These are phyloP conservation scores for Aspergillus sp. DNA, from an alignment of 2,329 filamentous ascomycete genomes.

Conservation along the genomic window DNA sequence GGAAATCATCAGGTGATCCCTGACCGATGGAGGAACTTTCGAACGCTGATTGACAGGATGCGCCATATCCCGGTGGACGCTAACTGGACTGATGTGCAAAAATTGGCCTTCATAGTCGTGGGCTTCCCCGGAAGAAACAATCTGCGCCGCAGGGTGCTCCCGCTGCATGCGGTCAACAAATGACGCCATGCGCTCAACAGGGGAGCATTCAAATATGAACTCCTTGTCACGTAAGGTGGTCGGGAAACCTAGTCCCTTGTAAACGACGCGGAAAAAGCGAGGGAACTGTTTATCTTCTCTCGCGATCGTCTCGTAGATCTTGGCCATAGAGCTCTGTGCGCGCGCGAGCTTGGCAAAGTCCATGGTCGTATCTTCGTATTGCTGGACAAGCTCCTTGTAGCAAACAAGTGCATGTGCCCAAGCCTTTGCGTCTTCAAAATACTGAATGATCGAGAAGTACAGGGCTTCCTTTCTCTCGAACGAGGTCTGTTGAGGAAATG, in stretches of 20 bases:
- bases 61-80: conserved; percentile 73
- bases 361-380: conserved; percentile 86
- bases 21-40: conserved; percentile 75
- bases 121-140: conserved; percentile 66
- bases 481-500: conserved; percentile 76
- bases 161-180: conserved; percentile 93
- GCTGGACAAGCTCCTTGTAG: conserved; percentile 85
- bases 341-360: conserved; percentile 91
- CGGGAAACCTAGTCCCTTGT: conserved; percentile 86
- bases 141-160: conserved; percentile 80
- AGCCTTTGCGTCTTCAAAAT: conserved; percentile 90
- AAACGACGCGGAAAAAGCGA: conserved; percentile 88
- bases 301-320: conserved; percentile 82
- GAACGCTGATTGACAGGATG: conserved; percentile 86
- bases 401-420: conserved; percentile 86
- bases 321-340: conserved; percentile 84
- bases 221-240: conserved; percentile 78
- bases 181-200: conserved; percentile 70
- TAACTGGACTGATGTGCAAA: conserved; percentile 76
- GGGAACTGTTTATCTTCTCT: conserved; percentile 75
- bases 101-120: conserved; percentile 90
- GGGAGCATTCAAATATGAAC: conserved; percentile 82
- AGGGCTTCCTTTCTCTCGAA: conserved; percentile 92
- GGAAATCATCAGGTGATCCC: conserved; percentile 81
- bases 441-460: conserved; percentile 91